Evolutionary conservation across 805 yeast species (phyloP).

Genomic region (Candida takata): DNA sequence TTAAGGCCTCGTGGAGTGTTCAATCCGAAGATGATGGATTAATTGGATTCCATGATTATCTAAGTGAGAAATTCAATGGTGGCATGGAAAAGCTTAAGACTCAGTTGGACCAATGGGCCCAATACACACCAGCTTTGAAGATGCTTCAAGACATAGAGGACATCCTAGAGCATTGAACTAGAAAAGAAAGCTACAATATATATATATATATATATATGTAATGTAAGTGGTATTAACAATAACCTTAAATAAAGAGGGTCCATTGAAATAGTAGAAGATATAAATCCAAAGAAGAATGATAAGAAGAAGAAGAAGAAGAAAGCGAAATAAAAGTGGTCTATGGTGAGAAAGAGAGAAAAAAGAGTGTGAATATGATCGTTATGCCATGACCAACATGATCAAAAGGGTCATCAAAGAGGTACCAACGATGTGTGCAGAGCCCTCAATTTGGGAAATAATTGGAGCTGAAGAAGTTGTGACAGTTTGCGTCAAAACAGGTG

Average conservation of each 20-base stretch:
- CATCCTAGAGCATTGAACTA: slow-evolving; percentile 3
- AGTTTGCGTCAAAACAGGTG: not conserved
- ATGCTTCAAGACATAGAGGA: slow-evolving; percentile 14
- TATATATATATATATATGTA: no score
- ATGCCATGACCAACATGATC: slow-evolving; percentile 1
- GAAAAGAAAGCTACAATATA: no score
- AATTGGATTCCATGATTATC: slow-evolving; percentile 36
- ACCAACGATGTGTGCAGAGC: slow-evolving; percentile 3
- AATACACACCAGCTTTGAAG: slow-evolving; percentile 13
- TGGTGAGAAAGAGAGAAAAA: not conserved
- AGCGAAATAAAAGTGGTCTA: not conserved
- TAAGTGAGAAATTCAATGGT: slow-evolving; percentile 28
- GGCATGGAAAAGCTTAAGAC: slow-evolving; percentile 9
- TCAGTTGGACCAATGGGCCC: slow-evolving; percentile 7
- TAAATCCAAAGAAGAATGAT: not conserved
- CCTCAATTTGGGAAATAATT: slow-evolving; percentile 1
- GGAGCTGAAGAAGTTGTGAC: not conserved
- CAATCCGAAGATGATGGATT: slow-evolving; percentile 11
- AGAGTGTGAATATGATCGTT: not conserved
- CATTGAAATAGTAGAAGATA: not conserved
- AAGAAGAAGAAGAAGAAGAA: not conserved
- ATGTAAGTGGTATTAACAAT: not conserved
- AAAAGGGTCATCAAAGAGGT: slow-evolving; percentile 2
- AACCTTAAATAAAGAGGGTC: not conserved
- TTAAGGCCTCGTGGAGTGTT: slow-evolving; percentile 70